phyloP scores from a whole-genome alignment of 345 rosid species.

The Sisymbrium irio region DNA sequence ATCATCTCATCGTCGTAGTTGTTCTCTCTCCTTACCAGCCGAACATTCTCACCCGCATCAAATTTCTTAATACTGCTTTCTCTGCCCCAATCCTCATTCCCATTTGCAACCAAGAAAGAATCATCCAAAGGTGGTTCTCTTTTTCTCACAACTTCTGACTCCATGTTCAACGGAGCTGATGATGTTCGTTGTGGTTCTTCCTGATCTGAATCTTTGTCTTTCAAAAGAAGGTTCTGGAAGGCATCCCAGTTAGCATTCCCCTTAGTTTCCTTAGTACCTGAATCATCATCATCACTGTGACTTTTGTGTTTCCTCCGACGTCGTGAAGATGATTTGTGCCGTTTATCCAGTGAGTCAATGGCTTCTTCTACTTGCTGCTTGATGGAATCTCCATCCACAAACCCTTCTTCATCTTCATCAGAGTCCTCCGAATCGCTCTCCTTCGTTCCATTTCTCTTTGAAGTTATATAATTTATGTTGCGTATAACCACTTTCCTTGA shows the following conservation, averaged over 20 bases:
- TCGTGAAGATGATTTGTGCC: slow-evolving; percentile 53
- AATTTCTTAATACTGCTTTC: slow-evolving; percentile 41
- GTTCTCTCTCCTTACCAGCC: slow-evolving; percentile 41
- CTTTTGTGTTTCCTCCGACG: slow-evolving; percentile 51
- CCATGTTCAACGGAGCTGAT: slow-evolving; percentile 38
- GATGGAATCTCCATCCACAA: slow-evolving; percentile 61
- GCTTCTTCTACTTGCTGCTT: slow-evolving; percentile 87
- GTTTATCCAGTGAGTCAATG: slow-evolving; percentile 69
- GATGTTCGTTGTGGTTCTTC: slow-evolving; percentile 35
- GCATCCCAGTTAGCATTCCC: slow-evolving; percentile 73
- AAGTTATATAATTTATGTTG: slow-evolving; percentile 91
- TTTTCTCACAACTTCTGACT: slow-evolving; percentile 47
- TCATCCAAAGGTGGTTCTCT: slow-evolving; percentile 47
- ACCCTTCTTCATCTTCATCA: slow-evolving; percentile 62
- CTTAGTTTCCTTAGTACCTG: slow-evolving; percentile 41
- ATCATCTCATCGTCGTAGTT: slow-evolving; percentile 52
- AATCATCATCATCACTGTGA: slow-evolving; percentile 36
- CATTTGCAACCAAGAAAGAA: slow-evolving; percentile 50
- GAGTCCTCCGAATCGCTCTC: slow-evolving; percentile 52
- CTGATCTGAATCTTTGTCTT: slow-evolving; percentile 49
- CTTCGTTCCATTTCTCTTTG: slow-evolving; percentile 65
- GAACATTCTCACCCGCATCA: slow-evolving; percentile 44
- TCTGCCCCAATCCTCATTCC: slow-evolving; percentile 38
- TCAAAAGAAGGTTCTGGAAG: slow-evolving; percentile 79
- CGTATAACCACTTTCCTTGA: slow-evolving; percentile 91